Percentiles rank a stretch among this genome's conserved stretches.
Conservation (phyloP, 306 rosid genomes). For the Myrica gale region DNA sequence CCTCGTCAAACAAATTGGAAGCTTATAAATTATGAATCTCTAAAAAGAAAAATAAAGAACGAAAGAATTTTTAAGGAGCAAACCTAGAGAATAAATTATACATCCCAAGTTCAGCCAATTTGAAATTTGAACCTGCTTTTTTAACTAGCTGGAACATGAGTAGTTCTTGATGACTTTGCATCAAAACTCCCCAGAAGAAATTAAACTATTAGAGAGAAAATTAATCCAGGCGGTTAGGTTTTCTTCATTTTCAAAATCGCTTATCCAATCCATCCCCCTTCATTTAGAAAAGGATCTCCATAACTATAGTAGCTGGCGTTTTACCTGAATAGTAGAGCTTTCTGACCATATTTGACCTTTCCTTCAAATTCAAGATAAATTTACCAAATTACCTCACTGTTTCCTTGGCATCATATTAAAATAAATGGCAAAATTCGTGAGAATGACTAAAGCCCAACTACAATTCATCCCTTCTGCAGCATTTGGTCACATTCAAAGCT, state of each 20-base stretch:
- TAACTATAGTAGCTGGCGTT: no score
- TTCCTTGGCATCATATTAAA: neutral
- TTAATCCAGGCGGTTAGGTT: neutral
- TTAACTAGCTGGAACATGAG: neutral
- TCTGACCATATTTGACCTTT: neutral
- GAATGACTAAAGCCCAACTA: neutral
- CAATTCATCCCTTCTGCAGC: neutral
- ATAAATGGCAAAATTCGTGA: neutral
- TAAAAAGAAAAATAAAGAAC: conserved; percentile 5
- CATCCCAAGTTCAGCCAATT: neutral
- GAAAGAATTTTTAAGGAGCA: conserved; percentile 1
- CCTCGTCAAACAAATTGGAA: neutral
- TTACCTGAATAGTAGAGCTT: neutral
- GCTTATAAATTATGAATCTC: neutral
- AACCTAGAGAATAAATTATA: neutral
- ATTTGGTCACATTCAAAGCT: neutral
- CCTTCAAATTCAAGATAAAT: neutral
- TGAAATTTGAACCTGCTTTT: no score
- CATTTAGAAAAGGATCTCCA: neutral
- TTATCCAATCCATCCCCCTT: neutral
- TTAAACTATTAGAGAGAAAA: neutral
- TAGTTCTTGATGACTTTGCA: neutral
- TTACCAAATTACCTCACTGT: neutral
- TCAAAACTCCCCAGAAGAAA: neutral
- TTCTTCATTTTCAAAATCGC: neutral